Conservation (phyloP, 2,329 filamentous ascomycete species). For the Septoria petroselini region DNA sequence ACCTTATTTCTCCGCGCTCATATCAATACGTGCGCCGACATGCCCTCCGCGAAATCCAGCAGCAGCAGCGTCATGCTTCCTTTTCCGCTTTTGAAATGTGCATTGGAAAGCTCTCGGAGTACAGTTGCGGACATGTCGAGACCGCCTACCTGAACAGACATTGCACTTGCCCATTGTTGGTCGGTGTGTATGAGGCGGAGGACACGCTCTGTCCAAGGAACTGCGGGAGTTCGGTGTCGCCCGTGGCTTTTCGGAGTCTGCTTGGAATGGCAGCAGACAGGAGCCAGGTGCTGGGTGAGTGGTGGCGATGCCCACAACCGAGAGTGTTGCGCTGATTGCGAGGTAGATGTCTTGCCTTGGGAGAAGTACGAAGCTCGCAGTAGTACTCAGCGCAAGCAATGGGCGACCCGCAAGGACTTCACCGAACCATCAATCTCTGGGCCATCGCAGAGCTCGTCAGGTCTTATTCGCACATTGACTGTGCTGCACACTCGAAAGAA, state of each 20-base stretch:
- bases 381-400: conserved; percentile 5
- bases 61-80: conserved; percentile 3
- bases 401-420: conserved; percentile 8
- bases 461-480: conserved; percentile 2
- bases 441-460: neutral
- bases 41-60: neutral
- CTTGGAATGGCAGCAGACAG: conserved; percentile 9
- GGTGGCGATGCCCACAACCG: neutral
- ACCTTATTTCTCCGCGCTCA: neutral
- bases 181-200: conserved; percentile 16
- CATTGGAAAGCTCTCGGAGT: conserved; percentile 18
- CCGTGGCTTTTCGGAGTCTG: conserved; percentile 10
- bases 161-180: conserved; percentile 20
- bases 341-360: conserved; percentile 11
- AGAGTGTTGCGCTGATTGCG: neutral
- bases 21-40: neutral
- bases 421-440: neutral
- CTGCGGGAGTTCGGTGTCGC: conserved; percentile 13
- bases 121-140: conserved; percentile 21
- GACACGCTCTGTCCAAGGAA: conserved; percentile 14
- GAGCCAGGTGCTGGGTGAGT: conserved; percentile 7
- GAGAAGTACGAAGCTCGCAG: conserved; percentile 12
- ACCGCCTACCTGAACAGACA: conserved; percentile 21
- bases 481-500: conserved; percentile 1
- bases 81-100: conserved; percentile 18